Percentiles rank a stretch among this genome's conserved stretches.
phyloP scores from a whole-genome alignment of 2,329 filamentous ascomycete species.

The Venturia carpophila region DNA sequence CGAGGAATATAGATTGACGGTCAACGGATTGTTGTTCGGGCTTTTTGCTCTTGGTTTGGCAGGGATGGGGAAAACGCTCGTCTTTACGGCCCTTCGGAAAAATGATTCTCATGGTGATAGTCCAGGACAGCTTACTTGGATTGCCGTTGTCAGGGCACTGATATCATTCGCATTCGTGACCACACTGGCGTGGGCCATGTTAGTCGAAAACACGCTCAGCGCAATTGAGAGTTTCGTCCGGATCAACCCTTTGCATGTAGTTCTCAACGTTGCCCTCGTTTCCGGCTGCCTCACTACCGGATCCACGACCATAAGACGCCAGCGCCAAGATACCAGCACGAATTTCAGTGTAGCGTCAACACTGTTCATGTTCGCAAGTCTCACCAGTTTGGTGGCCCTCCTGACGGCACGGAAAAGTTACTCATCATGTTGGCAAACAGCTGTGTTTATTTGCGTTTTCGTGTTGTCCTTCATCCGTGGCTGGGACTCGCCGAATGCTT shows the following conservation, averaged over 20 bases:
- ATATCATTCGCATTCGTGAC: constrained; percentile 17
- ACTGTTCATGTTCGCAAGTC: background rate
- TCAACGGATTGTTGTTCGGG: constrained; percentile 23
- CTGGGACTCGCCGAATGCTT: background rate
- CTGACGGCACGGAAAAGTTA: background rate
- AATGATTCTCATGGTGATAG: background rate
- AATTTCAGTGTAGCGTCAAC: background rate
- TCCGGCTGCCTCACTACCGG: background rate
- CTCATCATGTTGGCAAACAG: background rate
- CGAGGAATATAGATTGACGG: constrained; percentile 27
- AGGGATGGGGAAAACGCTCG: constrained; percentile 22
- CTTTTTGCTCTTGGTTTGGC: constrained; percentile 23
- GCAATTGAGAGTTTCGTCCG: constrained; percentile 13
- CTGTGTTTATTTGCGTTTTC: background rate
- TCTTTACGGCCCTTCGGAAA: background rate
- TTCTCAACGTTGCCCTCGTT: background rate
- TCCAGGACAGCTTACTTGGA: background rate
- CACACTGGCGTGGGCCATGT: constrained; percentile 18
- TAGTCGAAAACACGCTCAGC: background rate
- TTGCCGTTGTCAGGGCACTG: background rate
- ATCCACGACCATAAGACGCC: background rate
- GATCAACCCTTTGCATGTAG: constrained; percentile 18
- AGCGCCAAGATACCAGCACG: background rate
- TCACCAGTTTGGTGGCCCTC: background rate
- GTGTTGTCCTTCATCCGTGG: background rate